Percentiles rank a stretch among this genome's conserved stretches.
Conservation (phyloP, 345 rosid species). For the Syzygium aromaticum region DNA sequence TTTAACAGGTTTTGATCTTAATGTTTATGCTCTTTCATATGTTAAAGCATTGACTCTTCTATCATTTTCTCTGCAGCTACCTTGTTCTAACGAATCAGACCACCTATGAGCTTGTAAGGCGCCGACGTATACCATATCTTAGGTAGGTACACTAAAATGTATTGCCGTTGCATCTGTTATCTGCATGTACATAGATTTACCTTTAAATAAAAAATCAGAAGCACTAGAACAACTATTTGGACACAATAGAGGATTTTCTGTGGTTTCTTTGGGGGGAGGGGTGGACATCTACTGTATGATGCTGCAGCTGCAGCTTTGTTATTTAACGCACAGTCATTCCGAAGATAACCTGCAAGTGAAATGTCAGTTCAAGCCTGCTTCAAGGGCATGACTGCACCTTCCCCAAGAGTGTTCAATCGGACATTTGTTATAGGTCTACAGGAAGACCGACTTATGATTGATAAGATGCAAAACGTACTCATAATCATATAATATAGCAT, state of each 20-base stretch:
- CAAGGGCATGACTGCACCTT: neutral
- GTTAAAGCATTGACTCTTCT: neutral
- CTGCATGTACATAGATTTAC: neutral
- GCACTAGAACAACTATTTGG: neutral
- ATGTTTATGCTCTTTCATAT: neutral
- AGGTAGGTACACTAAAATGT: conserved; percentile 33
- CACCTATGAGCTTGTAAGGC: conserved; percentile 90
- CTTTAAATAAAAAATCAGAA: neutral
- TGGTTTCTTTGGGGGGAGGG: neutral
- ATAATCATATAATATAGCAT: neutral
- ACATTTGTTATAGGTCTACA: neutral
- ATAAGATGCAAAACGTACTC: neutral
- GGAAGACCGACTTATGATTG: neutral
- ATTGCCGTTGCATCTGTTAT: neutral
- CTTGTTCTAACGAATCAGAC: conserved; percentile 90
- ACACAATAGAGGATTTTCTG: neutral
- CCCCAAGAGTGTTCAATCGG: neutral
- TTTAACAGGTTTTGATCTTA: neutral
- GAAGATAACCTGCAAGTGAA: neutral
- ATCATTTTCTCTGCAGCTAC: conserved; percentile 53
- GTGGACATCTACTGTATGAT: neutral
- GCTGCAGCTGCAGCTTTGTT: neutral
- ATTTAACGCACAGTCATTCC: neutral
- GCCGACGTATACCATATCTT: conserved; percentile 75
- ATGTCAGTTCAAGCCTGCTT: neutral